Conservation (phyloP, 2,329 filamentous ascomycete genomes). For the Myriosclerotinia scirpicola region DNA sequence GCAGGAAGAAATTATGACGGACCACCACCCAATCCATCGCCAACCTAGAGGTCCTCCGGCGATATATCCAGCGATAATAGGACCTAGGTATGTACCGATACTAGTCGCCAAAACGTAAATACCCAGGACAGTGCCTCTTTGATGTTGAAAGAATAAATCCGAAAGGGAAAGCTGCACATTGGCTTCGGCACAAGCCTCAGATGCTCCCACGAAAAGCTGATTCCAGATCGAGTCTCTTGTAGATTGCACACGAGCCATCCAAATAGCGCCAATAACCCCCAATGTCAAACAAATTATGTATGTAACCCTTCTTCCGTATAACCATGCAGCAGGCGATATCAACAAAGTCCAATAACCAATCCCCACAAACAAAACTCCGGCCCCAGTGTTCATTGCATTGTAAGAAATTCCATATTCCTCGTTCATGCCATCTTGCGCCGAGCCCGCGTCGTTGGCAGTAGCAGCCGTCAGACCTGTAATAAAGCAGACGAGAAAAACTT, state of each 20-base stretch:
- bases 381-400: conserved; percentile 55
- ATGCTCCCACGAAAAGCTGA: conserved; percentile 58
- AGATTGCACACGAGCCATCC: conserved; percentile 50
- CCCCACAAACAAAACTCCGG: conserved; percentile 55
- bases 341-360: conserved; percentile 58
- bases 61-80: conserved; percentile 53
- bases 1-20: conserved; percentile 50
- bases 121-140: conserved; percentile 54
- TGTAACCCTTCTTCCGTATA: conserved; percentile 55
- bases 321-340: conserved; percentile 52
- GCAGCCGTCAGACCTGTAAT: conserved; percentile 56
- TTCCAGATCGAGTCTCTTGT: conserved; percentile 53
- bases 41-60: conserved; percentile 51
- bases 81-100: conserved; percentile 56
- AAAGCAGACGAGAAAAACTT: conserved; percentile 52
- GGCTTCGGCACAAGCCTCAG: conserved; percentile 56
- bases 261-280: conserved; percentile 52
- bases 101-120: conserved; percentile 57
- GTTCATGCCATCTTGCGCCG: conserved; percentile 52
- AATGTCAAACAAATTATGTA: conserved; percentile 54
- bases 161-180: conserved; percentile 57
- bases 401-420: conserved; percentile 53
- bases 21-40: conserved; percentile 56
- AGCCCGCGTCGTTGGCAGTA: conserved; percentile 56
- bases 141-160: conserved; percentile 59